phyloP scores from a whole-genome alignment of 306 rosid genomes.

The Prunus armeniaca region DNA sequence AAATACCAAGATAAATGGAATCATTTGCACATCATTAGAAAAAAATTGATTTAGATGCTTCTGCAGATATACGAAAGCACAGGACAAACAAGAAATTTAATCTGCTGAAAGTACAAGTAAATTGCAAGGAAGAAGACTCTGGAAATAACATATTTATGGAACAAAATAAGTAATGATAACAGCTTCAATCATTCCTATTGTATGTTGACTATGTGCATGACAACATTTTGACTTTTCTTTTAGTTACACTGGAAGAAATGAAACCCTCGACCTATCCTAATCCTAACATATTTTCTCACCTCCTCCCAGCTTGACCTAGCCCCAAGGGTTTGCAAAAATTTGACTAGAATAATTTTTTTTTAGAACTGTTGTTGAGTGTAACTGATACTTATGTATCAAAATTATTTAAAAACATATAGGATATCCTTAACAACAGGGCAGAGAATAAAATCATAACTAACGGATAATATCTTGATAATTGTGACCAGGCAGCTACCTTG shows the following conservation, averaged over 20 bases:
- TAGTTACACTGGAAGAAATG: not conserved
- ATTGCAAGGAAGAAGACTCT: not conserved
- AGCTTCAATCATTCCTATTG: slow-evolving; percentile 11
- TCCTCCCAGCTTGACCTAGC: not conserved
- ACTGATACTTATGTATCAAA: slow-evolving; percentile 18
- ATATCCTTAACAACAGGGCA: slow-evolving; percentile 42
- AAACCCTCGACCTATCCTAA: not conserved
- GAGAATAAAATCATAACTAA: slow-evolving; percentile 45
- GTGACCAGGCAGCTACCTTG: slow-evolving; percentile 79
- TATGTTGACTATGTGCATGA: not conserved
- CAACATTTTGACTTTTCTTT: not conserved
- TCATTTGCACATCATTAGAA: not conserved
- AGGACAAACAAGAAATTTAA: not conserved
- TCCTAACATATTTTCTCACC: not conserved
- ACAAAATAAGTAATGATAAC: not conserved
- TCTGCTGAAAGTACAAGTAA: not conserved
- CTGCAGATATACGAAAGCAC: not conserved
- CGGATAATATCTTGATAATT: slow-evolving; percentile 47
- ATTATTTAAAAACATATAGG: slow-evolving; percentile 21
- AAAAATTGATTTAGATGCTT: not conserved
- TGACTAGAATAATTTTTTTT: too few relatives aligned
- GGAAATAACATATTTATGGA: not conserved
- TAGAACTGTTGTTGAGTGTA: not conserved
- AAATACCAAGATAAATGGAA: not conserved
- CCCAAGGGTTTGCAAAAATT: not conserved